Conservation (phyloP, 2,329 filamentous ascomycete species). For the Rhinocladiella similis region DNA sequence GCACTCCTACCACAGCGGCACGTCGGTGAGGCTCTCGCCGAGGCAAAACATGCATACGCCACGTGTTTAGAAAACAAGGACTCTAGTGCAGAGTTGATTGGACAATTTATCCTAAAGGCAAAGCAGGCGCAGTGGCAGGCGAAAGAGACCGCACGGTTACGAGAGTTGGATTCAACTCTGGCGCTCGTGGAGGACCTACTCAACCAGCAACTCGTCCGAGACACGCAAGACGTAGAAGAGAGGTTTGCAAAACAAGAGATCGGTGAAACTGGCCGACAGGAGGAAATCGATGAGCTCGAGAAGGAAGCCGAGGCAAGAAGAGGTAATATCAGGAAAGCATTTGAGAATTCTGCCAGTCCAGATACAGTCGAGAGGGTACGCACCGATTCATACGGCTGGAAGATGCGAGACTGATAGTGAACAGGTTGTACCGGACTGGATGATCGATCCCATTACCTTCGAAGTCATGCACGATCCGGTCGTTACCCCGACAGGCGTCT, state of each 20-base stretch:
- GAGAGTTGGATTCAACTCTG: slow-evolving; percentile 46
- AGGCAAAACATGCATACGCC: slow-evolving; percentile 71
- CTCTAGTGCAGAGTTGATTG: slow-evolving; percentile 69
- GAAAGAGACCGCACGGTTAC: slow-evolving; percentile 56
- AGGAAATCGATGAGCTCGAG: slow-evolving; percentile 61
- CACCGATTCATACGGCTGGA: background rate
- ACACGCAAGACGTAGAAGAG: slow-evolving; percentile 38
- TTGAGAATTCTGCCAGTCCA: slow-evolving; percentile 42
- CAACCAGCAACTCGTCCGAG: slow-evolving; percentile 40
- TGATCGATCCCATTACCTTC: slow-evolving; percentile 52
- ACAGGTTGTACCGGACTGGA: slow-evolving; percentile 49
- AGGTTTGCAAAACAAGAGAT: slow-evolving; percentile 42
- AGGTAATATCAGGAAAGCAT: slow-evolving; percentile 45
- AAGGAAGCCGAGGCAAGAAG: slow-evolving; percentile 51
- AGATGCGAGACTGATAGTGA: slow-evolving; percentile 1
- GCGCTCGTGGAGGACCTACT: slow-evolving; percentile 42
- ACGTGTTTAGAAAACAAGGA: slow-evolving; percentile 64
- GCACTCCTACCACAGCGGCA: slow-evolving; percentile 74
- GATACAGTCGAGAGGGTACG: slow-evolving; percentile 44
- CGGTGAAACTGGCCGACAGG: slow-evolving; percentile 66
- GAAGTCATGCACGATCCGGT: slow-evolving; percentile 55
- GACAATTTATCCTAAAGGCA: slow-evolving; percentile 70
- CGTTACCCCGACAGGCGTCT: slow-evolving; percentile 73
- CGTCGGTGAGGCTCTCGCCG: slow-evolving; percentile 69
- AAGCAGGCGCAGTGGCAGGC: slow-evolving; percentile 87